phyloP scores from a whole-genome alignment of 257 asterid species.

The Solanum microdontum region DNA sequence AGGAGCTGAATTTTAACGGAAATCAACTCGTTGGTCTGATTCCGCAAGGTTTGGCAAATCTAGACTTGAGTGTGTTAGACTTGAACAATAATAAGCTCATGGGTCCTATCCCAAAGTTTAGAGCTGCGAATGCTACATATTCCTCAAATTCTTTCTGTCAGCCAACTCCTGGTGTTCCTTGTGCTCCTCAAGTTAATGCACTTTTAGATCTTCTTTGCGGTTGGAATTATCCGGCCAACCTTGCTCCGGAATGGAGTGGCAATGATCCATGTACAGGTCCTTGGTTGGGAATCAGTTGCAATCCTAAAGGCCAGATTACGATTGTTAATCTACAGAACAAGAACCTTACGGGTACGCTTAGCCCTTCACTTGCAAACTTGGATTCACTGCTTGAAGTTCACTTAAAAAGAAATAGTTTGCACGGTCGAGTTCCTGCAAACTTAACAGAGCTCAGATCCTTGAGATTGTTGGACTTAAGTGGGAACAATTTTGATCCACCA shows the following conservation, averaged over 20 bases:
- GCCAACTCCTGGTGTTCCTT: constrained; percentile 32
- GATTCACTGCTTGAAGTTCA: constrained; percentile 51
- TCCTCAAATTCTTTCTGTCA: constrained; percentile 54
- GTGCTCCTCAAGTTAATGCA: constrained; percentile 57
- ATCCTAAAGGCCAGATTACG: constrained; percentile 29
- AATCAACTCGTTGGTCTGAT: constrained; percentile 56
- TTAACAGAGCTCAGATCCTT: constrained; percentile 36
- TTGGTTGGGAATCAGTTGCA: constrained; percentile 68
- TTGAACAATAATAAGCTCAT: constrained; percentile 70
- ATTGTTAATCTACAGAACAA: constrained; percentile 52
- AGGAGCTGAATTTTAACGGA: constrained; percentile 43
- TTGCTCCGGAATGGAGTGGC: constrained; percentile 55
- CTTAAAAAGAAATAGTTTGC: constrained; percentile 53
- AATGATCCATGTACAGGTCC: constrained; percentile 64
- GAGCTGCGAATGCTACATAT: constrained; percentile 28
- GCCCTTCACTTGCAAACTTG: constrained; percentile 50
- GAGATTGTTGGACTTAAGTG: constrained; percentile 49
- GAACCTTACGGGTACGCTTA: constrained; percentile 61
- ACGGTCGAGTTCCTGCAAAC: constrained; percentile 42
- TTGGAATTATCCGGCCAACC: constrained; percentile 39
- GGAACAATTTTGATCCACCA: constrained; percentile 49
- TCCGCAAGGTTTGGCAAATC: constrained; percentile 44
- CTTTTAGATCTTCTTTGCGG: constrained; percentile 55
- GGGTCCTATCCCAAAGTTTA: constrained; percentile 72
- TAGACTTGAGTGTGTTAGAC: constrained; percentile 35